Evolutionary conservation across 306 rosid species (phyloP).

Genomic region (Glycine soja): DNA sequence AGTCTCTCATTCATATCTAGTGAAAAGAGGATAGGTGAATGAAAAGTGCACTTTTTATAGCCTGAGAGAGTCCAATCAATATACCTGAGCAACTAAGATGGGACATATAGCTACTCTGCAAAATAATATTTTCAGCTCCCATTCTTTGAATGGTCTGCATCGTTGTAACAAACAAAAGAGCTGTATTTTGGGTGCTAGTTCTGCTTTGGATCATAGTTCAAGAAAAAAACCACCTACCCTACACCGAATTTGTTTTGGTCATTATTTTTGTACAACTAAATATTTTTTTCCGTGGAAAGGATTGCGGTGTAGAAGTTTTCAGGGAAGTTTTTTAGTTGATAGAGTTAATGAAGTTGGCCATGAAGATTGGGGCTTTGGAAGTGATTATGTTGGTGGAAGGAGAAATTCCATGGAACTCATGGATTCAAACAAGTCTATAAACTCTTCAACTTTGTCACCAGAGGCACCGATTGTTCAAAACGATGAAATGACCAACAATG

Average conservation of each 20-base stretch:
- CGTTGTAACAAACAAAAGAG: conserved; percentile 52
- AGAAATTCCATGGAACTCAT: conserved; percentile 48
- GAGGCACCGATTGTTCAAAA: conserved; percentile 68
- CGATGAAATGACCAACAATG: conserved; percentile 65
- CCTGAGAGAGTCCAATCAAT: conserved; percentile 34
- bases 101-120: conserved; percentile 57
- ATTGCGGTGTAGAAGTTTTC: conserved; percentile 54
- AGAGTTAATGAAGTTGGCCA: conserved; percentile 59
- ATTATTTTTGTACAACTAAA: conserved; percentile 18
- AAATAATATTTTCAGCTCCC: conserved; percentile 50
- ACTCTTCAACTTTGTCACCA: conserved; percentile 48
- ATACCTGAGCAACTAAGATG: conserved; percentile 53
- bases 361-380: conserved; percentile 50
- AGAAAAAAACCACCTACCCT: conserved; percentile 42
- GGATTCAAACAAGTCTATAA: conserved; percentile 47
- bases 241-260: conserved; percentile 23
- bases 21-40: conserved; percentile 34
- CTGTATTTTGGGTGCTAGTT: conserved; percentile 48
- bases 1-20: conserved; percentile 28
- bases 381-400: conserved; percentile 37
- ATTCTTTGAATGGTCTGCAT: conserved; percentile 50
- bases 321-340: conserved; percentile 58
- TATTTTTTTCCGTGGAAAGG: conserved; percentile 49
- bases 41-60: not conserved
- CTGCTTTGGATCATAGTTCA: conserved; percentile 44